These are phyloP conservation scores for Dothistroma septosporum DNA, from an alignment of 2,329 filamentous ascomycete genomes.

Conservation along the genomic window DNA sequence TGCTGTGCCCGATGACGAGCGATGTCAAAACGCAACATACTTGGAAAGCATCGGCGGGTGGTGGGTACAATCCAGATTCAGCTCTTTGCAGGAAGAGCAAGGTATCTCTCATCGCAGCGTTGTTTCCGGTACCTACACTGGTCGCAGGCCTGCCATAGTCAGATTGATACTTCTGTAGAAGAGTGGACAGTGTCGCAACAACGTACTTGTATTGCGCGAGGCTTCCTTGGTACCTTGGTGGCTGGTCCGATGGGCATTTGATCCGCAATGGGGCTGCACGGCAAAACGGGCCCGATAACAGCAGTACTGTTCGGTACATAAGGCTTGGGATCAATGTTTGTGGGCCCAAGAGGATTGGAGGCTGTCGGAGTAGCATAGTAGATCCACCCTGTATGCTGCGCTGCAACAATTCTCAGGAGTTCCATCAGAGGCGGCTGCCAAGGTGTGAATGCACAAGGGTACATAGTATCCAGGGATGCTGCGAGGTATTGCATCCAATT, in stretches of 20 bases:
- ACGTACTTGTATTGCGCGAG: constrained; percentile 19
- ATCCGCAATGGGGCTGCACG: neutral
- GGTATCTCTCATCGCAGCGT: constrained; percentile 83
- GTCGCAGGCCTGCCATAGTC: constrained; percentile 67
- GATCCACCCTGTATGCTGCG: neutral
- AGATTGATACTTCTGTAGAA: neutral
- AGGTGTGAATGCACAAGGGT: neutral
- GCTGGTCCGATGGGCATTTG: neutral
- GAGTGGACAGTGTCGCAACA: neutral
- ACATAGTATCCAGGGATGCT: neutral
- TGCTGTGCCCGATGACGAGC: constrained; percentile 12
- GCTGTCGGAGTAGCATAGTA: neutral
- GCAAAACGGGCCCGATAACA: neutral
- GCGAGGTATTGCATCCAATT: neutral
- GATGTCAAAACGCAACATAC: constrained; percentile 31
- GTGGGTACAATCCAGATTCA: constrained; percentile 75
- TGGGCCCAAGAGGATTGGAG: neutral
- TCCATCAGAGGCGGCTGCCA: neutral
- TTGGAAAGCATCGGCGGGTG: constrained; percentile 86
- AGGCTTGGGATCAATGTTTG: neutral
- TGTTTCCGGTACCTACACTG: constrained; percentile 78
- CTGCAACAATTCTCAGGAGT: neutral
- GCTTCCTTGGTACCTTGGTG: constrained; percentile 6
- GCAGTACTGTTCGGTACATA: neutral
- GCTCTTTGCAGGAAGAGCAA: constrained; percentile 77